Conservation (phyloP, 2,329 filamentous ascomycete species). For the Fragosphaeria purpurea region DNA sequence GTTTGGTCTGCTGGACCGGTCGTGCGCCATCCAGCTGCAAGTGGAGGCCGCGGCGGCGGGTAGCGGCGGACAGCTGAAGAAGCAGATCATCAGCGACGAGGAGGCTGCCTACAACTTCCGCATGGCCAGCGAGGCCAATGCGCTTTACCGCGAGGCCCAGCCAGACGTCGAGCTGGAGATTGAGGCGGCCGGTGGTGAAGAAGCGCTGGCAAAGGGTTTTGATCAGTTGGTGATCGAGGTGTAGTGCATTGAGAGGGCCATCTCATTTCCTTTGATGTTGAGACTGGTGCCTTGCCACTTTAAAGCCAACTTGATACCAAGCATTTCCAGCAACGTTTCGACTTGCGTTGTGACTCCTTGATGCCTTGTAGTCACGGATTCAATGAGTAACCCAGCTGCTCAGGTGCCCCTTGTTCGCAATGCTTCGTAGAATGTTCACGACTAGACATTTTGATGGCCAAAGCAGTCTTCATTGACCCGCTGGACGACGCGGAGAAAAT, state of each 20-base stretch:
- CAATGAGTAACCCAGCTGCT: no score
- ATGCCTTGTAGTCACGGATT: no score
- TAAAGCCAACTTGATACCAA: no score
- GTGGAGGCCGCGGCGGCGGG: constrained; percentile 52
- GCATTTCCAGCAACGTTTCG: no score
- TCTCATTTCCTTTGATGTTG: no score
- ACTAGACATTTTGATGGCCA: no score
- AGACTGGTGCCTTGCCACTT: no score
- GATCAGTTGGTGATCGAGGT: constrained; percentile 12
- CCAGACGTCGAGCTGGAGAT: constrained; percentile 37
- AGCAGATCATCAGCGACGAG: constrained; percentile 29
- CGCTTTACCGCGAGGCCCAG: constrained; percentile 36
- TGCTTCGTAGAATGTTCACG: no score
- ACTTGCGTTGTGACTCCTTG: no score
- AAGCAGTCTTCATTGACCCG: no score
- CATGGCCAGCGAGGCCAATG: constrained; percentile 37
- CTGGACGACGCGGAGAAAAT: no score
- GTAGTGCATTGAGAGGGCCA: not conserved
- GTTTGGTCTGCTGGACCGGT: constrained; percentile 58
- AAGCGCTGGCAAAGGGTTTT: constrained; percentile 18
- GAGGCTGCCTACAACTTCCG: constrained; percentile 29
- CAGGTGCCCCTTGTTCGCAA: no score
- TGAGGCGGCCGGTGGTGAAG: constrained; percentile 27
- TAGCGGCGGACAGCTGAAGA: constrained; percentile 25
- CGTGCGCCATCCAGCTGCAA: constrained; percentile 56